These are phyloP conservation scores for Excoecaria agallocha DNA, from an alignment of 345 rosid species.

Conservation along the genomic window DNA sequence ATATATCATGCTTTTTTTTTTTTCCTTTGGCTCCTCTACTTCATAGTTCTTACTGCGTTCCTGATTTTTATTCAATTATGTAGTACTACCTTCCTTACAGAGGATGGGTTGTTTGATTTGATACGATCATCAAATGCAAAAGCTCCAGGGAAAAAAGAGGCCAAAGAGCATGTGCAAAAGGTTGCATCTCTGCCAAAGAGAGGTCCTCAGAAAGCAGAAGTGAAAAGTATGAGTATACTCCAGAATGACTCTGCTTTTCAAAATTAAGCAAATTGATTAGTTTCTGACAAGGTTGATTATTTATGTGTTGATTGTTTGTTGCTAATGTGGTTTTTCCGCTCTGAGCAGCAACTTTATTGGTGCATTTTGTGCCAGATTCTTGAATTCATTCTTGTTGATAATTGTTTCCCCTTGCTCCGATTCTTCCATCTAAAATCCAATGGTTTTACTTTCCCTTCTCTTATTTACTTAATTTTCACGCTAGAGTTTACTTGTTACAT, in stretches of 20 bases:
- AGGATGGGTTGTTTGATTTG: conserved; percentile 88
- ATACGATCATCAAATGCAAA: conserved; percentile 64
- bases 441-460: neutral
- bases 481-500: neutral
- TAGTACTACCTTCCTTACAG: conserved; percentile 77
- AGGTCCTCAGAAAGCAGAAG: conserved; percentile 58
- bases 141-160: conserved; percentile 34
- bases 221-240: conserved; percentile 63
- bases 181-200: conserved; percentile 41
- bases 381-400: no score
- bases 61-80: conserved; percentile 23
- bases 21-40: conserved; percentile 3
- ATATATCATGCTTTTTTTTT: conserved; percentile 13
- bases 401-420: no score
- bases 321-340: neutral
- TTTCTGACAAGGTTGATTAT: conserved; percentile 7
- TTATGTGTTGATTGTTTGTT: neutral
- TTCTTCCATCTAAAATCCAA: no score
- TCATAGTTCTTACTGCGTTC: conserved; percentile 11
- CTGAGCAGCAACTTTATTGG: neutral
- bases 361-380: no score
- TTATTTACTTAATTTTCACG: no score
- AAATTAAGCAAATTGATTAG: neutral
- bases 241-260: neutral
- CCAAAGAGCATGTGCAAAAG: conserved; percentile 41